A percentile compares a stretch with the other conserved stretches of the same genome.
These are phyloP conservation scores for Stachybotrys elegans DNA, from an alignment of 2,329 filamentous ascomycete species.

Conservation along the genomic window DNA sequence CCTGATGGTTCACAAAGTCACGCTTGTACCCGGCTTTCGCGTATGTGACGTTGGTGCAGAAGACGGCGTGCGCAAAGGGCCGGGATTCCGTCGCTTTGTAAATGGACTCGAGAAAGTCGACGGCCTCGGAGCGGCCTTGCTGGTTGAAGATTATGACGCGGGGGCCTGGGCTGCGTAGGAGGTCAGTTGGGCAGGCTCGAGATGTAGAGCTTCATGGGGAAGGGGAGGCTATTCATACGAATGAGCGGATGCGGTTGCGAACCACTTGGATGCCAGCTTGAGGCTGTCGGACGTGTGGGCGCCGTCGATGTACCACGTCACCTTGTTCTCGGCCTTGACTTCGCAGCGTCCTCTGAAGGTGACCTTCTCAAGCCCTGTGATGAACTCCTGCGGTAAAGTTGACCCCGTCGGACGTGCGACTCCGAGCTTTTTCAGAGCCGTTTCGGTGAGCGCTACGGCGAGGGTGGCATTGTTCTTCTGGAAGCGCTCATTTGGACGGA, in stretches of 20 bases:
- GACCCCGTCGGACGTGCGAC: slow-evolving; percentile 18
- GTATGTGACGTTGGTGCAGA: slow-evolving; percentile 72
- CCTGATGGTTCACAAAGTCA: slow-evolving; percentile 53
- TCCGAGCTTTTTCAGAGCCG: slow-evolving; percentile 41
- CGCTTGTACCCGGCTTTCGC: slow-evolving; percentile 45
- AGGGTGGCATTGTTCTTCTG: slow-evolving; percentile 55
- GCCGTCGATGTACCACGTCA: slow-evolving; percentile 87
- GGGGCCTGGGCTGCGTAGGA: slow-evolving; percentile 25
- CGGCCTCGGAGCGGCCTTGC: slow-evolving; percentile 50
- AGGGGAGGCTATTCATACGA: slow-evolving; percentile 15
- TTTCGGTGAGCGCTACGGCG: slow-evolving; percentile 47
- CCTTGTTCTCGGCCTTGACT: slow-evolving; percentile 43
- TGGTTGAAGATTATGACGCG: slow-evolving; percentile 84
- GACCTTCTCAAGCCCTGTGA: slow-evolving; percentile 68
- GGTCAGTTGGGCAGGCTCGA: background rate
- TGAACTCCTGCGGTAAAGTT: slow-evolving; percentile 57
- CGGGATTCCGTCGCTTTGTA: slow-evolving; percentile 27
- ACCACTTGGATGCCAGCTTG: slow-evolving; percentile 77
- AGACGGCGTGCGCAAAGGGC: slow-evolving; percentile 68
- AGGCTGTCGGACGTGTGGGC: slow-evolving; percentile 92
- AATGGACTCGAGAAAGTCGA: slow-evolving; percentile 48
- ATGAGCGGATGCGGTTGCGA: slow-evolving; percentile 47
- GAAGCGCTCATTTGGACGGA: slow-evolving; percentile 49
- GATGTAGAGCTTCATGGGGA: no score
- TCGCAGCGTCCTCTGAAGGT: slow-evolving; percentile 78